Conservation (phyloP, 208 protist species). For the Trypanosoma brucei region DNA sequence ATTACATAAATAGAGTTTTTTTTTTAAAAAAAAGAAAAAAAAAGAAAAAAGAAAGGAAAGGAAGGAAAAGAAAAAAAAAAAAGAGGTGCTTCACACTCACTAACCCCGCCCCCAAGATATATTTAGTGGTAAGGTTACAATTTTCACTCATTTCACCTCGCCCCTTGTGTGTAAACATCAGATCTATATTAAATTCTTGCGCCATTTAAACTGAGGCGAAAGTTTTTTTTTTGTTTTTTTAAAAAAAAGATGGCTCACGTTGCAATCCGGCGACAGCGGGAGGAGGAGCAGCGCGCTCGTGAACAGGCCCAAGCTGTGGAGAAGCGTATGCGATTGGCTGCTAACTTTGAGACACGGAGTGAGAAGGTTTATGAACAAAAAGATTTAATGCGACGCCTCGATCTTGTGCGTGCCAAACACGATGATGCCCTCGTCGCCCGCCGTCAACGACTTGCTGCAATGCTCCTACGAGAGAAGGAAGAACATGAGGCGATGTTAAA, state of each 20-base stretch:
- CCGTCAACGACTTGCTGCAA: conserved; percentile 59
- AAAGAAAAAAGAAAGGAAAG: too few species aligned
- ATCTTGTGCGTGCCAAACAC: conserved; percentile 74
- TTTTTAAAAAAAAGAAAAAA: too few species aligned
- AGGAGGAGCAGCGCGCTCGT: conserved; percentile 66
- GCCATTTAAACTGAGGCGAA: too few species aligned
- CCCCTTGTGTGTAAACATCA: too few species aligned
- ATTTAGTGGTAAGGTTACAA: too few species aligned
- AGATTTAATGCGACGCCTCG: conserved; percentile 59
- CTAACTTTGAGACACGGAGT: conserved; percentile 59
- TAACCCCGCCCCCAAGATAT: too few species aligned
- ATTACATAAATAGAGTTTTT: too few species aligned
- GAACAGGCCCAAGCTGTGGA: conserved; percentile 39
- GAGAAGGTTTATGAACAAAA: conserved; percentile 36
- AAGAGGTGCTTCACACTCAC: too few species aligned
- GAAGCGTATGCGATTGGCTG: conserved; percentile 32
- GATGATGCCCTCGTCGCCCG: conserved; percentile 72
- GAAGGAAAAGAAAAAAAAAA: too few species aligned
- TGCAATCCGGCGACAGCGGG: conserved; percentile 54
- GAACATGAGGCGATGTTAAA: conserved; percentile 70
- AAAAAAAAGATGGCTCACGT: conserved; percentile 33
- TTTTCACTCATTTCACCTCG: too few species aligned
- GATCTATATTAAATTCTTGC: too few species aligned
- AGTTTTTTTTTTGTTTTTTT: neutral
- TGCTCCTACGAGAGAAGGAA: conserved; percentile 54